Conservation (phyloP, 2,329 filamentous ascomycete species). For the Hortaea werneckii region DNA sequence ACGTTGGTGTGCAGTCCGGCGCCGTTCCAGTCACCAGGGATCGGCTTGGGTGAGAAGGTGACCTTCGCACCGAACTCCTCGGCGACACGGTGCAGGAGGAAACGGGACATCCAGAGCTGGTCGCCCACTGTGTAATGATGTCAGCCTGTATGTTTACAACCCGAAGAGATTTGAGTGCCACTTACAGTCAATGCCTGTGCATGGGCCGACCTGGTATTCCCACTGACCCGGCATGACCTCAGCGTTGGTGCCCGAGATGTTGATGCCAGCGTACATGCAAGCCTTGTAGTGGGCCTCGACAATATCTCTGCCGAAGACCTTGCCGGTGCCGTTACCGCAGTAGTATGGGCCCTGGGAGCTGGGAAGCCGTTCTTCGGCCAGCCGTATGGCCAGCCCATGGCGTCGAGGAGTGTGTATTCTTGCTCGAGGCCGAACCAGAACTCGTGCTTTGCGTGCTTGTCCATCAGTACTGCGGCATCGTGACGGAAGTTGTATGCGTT, state of each 20-base stretch:
- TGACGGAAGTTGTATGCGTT: slow-evolving; percentile 99
- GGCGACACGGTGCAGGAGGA: slow-evolving; percentile 79
- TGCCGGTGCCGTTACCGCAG: slow-evolving; percentile 94
- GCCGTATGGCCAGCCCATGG: slow-evolving; percentile 80
- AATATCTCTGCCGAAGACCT: slow-evolving; percentile 96
- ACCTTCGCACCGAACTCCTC: slow-evolving; percentile 97
- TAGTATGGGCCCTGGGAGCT: slow-evolving; percentile 88
- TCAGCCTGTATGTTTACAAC: neutral
- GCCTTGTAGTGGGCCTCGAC: slow-evolving; percentile 91
- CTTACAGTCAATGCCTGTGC: slow-evolving; percentile 71
- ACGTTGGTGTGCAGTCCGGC: slow-evolving; percentile 92
- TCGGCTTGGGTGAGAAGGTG: slow-evolving; percentile 90
- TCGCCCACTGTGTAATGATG: slow-evolving; percentile 61
- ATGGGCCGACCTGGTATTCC: slow-evolving; percentile 96
- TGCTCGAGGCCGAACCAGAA: slow-evolving; percentile 99
- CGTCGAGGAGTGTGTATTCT: slow-evolving; percentile 89
- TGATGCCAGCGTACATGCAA: slow-evolving; percentile 77
- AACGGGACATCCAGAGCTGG: slow-evolving; percentile 88
- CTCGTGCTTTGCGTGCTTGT: slow-evolving; percentile 67
- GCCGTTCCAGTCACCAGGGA: slow-evolving; percentile 94
- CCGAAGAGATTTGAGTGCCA: slow-evolving; percentile 11
- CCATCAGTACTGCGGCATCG: slow-evolving; percentile 82
- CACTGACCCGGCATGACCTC: slow-evolving; percentile 98
- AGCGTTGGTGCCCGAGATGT: slow-evolving; percentile 97
- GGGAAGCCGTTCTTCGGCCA: slow-evolving; percentile 84